phyloP scores from a whole-genome alignment of 139 green algal species.

The Picochlorum sp. region DNA sequence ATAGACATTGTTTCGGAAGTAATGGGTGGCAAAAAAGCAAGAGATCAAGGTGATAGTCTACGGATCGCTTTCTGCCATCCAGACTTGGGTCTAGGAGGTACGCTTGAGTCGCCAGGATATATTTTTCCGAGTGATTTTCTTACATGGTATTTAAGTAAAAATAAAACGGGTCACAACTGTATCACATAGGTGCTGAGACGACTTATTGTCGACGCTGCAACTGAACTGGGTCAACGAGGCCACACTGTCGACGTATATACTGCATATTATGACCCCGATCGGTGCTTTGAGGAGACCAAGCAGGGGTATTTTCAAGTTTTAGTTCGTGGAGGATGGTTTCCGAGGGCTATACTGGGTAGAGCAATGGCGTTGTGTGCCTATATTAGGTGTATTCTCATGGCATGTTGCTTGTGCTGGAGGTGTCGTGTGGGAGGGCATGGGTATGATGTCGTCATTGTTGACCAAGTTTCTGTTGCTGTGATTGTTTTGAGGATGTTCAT shows the following conservation, averaged over 20 bases:
- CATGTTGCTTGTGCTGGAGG: slow-evolving; percentile 53
- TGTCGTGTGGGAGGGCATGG: slow-evolving; percentile 11
- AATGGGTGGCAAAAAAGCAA: neutral
- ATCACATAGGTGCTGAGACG: slow-evolving; percentile 74
- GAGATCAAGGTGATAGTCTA: slow-evolving; percentile 20
- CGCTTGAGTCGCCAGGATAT: neutral
- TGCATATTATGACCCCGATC: slow-evolving; percentile 65
- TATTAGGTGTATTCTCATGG: slow-evolving; percentile 65
- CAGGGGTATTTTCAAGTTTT: slow-evolving; percentile 63
- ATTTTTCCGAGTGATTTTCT: no score
- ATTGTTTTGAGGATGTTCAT: slow-evolving; percentile 62
- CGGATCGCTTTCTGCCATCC: slow-evolving; percentile 84
- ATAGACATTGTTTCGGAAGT: neutral
- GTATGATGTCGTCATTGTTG: slow-evolving; percentile 78
- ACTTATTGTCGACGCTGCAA: slow-evolving; percentile 89
- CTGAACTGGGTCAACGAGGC: slow-evolving; percentile 61
- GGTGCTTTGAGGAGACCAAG: slow-evolving; percentile 87
- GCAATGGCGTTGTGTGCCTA: slow-evolving; percentile 77
- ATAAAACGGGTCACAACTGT: neutral
- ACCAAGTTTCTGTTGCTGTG: slow-evolving; percentile 69
- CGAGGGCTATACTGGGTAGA: slow-evolving; percentile 54
- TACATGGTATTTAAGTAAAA: no score
- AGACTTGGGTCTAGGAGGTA: slow-evolving; percentile 82
- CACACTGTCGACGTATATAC: slow-evolving; percentile 89
- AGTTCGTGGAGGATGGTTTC: slow-evolving; percentile 78